phyloP scores from a whole-genome alignment of 352 stramenopile genomes.

The Globisporangium camurandrum region DNA sequence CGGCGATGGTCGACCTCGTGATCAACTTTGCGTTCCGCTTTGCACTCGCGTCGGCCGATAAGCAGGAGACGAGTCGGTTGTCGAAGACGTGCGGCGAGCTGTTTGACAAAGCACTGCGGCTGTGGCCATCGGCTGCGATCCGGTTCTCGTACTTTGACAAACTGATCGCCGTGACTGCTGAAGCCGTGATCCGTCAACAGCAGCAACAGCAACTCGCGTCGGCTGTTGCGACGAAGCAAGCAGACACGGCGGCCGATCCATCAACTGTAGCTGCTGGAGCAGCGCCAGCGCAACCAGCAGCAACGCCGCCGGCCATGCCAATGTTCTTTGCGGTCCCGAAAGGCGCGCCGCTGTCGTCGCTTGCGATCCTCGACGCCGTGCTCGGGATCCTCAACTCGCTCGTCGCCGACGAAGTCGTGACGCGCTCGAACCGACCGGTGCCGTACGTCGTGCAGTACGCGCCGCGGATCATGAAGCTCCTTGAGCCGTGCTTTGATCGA shows the following conservation, averaged over 20 bases:
- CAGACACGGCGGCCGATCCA: slow-evolving; percentile 1
- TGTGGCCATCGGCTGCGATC: slow-evolving; percentile 83
- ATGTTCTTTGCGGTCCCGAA: slow-evolving; percentile 79
- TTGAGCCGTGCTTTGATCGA: slow-evolving; percentile 85
- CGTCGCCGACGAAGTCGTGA: slow-evolving; percentile 65
- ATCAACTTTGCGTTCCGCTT: slow-evolving; percentile 90
- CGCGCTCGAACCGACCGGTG: slow-evolving; percentile 58
- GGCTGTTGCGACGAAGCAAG: slow-evolving; percentile 6
- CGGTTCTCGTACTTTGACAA: slow-evolving; percentile 90
- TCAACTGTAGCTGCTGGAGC: slow-evolving; percentile 14
- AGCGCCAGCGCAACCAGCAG: slow-evolving; percentile 17
- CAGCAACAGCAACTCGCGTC: slow-evolving; percentile 24
- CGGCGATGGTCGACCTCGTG: slow-evolving; percentile 86
- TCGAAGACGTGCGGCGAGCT: slow-evolving; percentile 86
- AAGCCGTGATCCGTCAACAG: slow-evolving; percentile 76
- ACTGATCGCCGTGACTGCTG: slow-evolving; percentile 83
- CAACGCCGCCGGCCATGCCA: slow-evolving; percentile 48
- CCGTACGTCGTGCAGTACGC: slow-evolving; percentile 86
- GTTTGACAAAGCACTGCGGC: slow-evolving; percentile 77
- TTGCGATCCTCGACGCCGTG: slow-evolving; percentile 85
- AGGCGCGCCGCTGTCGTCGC: slow-evolving; percentile 68
- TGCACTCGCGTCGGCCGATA: slow-evolving; percentile 82
- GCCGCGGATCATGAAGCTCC: slow-evolving; percentile 83
- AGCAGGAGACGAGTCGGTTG: slow-evolving; percentile 80
- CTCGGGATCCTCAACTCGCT: slow-evolving; percentile 83